phyloP scores from a whole-genome alignment of 1,284 basidiomycete species.

The Boletus smithii region DNA sequence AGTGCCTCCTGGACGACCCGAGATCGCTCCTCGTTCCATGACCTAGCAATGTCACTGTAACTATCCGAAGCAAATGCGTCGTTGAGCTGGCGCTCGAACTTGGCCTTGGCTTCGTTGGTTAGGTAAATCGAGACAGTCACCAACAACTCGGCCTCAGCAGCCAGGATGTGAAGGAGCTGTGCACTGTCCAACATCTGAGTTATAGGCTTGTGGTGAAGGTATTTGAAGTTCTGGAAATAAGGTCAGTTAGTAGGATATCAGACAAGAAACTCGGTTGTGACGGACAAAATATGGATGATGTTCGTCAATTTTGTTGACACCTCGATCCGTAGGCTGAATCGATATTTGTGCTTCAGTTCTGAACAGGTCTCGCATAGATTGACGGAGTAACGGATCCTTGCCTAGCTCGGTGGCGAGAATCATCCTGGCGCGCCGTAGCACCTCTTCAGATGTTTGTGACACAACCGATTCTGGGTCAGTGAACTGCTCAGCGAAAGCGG shows the following conservation, averaged over 20 bases:
- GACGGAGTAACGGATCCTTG: slow-evolving; percentile 87
- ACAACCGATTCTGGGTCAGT: slow-evolving; percentile 61
- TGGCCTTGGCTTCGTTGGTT: slow-evolving; percentile 56
- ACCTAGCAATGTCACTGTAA: slow-evolving; percentile 78
- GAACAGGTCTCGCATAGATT: slow-evolving; percentile 78
- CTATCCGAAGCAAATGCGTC: slow-evolving; percentile 85
- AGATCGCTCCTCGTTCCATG: slow-evolving; percentile 91
- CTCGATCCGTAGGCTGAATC: slow-evolving; percentile 87
- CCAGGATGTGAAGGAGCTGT: slow-evolving; percentile 90
- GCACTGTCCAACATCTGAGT: slow-evolving; percentile 66
- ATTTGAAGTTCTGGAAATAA: slow-evolving; percentile 86
- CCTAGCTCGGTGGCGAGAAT: slow-evolving; percentile 90
- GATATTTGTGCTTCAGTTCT: slow-evolving; percentile 77
- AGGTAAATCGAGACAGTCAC: slow-evolving; percentile 77
- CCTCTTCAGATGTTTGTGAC: slow-evolving; percentile 56
- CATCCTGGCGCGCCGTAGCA: slow-evolving; percentile 74
- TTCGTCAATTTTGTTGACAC: slow-evolving; percentile 87
- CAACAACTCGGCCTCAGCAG: slow-evolving; percentile 86
- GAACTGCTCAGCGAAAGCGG: slow-evolving; percentile 74
- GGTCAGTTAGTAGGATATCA: slow-evolving; percentile 6
- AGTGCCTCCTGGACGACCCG: slow-evolving; percentile 78
- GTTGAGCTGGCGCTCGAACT: slow-evolving; percentile 72
- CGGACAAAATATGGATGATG: slow-evolving; percentile 86
- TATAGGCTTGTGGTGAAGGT: slow-evolving; percentile 81
- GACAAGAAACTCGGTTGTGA: slow-evolving; percentile 18